Evolutionary conservation across 768 basidiomycete genomes (phyloP).

Genomic region (Rubroboletus pulcherrimus): DNA sequence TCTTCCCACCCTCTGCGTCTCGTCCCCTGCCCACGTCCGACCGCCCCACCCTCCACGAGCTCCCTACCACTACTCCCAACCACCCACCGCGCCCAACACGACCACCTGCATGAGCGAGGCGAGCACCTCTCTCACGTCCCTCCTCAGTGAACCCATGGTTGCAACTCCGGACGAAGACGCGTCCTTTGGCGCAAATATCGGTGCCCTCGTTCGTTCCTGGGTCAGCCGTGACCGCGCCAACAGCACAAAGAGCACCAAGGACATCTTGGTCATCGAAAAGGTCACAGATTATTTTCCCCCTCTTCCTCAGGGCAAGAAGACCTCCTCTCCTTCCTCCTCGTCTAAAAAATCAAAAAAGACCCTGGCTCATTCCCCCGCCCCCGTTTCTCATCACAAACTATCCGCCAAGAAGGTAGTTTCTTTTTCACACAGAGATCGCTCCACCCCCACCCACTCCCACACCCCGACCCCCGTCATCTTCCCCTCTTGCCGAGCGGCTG

Average conservation of each 20-base stretch:
- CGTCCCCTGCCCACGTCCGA: slow-evolving; percentile 35
- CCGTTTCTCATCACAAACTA: slow-evolving; percentile 10
- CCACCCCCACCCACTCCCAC: slow-evolving; percentile 24
- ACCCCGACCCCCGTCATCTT: slow-evolving; percentile 32
- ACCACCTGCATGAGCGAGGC: slow-evolving; percentile 34
- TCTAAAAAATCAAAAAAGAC: slow-evolving; percentile 22
- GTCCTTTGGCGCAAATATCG: slow-evolving; percentile 46
- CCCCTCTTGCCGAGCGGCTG: slow-evolving; percentile 30
- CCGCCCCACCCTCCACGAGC: slow-evolving; percentile 29
- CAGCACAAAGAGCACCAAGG: slow-evolving; percentile 26
- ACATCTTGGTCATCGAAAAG: slow-evolving; percentile 27
- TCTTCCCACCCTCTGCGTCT: slow-evolving; percentile 49
- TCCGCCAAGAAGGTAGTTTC: slow-evolving; percentile 4
- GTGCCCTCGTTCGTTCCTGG: slow-evolving; percentile 34
- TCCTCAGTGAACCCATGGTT: slow-evolving; percentile 40
- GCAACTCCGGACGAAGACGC: slow-evolving; percentile 39
- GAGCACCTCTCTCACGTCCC: slow-evolving; percentile 52
- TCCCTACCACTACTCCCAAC: slow-evolving; percentile 32
- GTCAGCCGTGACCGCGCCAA: slow-evolving; percentile 25
- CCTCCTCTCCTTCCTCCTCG: background rate
- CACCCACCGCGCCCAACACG: slow-evolving; percentile 35
- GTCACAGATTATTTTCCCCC: slow-evolving; percentile 30
- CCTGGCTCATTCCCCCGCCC: slow-evolving; percentile 11
- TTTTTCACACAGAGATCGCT: slow-evolving; percentile 10
- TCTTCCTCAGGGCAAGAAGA: slow-evolving; percentile 19